Evolutionary conservation across 192 early-diverging fungal genomes (phyloP).

Genomic region (Coemansia sp.): DNA sequence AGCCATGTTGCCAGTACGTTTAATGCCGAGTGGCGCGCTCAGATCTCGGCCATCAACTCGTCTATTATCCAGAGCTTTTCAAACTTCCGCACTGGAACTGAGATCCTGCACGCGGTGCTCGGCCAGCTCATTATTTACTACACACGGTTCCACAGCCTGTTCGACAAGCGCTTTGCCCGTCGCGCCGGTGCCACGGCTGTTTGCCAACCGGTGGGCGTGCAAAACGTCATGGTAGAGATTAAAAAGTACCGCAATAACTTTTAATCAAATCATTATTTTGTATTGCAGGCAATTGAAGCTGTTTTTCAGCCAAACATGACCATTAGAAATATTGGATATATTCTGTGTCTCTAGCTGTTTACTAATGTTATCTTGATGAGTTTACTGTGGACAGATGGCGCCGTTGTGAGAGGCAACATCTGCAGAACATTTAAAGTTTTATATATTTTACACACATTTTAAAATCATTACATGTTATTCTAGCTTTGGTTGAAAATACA

Average conservation of each 20-base stretch:
- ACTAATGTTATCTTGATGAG: too few relatives aligned
- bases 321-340: too few relatives aligned
- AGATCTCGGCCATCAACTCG: slow-evolving; percentile 73
- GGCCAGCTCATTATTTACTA: slow-evolving; percentile 91
- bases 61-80: slow-evolving; percentile 89
- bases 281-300: too few relatives aligned
- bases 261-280: slow-evolving; percentile 7
- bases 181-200: slow-evolving; percentile 29
- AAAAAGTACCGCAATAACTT: slow-evolving; percentile 76
- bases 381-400: too few relatives aligned
- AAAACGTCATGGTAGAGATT: slow-evolving; percentile 94
- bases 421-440: too few relatives aligned
- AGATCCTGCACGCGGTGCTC: slow-evolving; percentile 85
- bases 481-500: too few relatives aligned
- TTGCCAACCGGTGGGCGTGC: slow-evolving; percentile 75
- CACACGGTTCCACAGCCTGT: slow-evolving; percentile 77
- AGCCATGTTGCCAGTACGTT: slow-evolving; percentile 66
- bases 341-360: too few relatives aligned
- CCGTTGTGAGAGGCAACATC: too few relatives aligned
- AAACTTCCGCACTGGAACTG: slow-evolving; percentile 92
- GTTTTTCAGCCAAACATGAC: too few relatives aligned
- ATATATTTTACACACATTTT: too few relatives aligned
- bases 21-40: slow-evolving; percentile 74
- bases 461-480: too few relatives aligned
- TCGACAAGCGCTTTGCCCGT: slow-evolving; percentile 71